phyloP scores from a whole-genome alignment of 148 eudicot genomes.

The Dysphania ambrosioides region DNA sequence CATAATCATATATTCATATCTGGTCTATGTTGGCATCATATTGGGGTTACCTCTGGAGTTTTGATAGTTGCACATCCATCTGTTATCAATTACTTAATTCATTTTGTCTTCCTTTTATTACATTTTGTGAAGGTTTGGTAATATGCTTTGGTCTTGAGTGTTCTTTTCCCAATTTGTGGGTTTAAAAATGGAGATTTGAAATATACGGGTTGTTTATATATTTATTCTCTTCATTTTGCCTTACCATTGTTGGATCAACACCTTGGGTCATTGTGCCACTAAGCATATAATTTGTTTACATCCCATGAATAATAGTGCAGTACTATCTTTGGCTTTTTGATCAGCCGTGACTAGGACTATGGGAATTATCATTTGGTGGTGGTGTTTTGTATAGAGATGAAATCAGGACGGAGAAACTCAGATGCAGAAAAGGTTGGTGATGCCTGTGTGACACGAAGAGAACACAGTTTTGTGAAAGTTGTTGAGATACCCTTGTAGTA shows the following conservation, averaged over 20 bases:
- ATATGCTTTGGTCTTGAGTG: slow-evolving; percentile 14
- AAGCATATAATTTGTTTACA: neutral
- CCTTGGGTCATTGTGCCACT: neutral
- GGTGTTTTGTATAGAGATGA: too few relatives aligned
- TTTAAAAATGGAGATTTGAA: slow-evolving; percentile 6
- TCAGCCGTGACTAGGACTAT: neutral
- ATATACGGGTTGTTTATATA: slow-evolving; percentile 26
- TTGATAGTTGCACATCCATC: slow-evolving; percentile 27
- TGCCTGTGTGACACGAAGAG: too few relatives aligned
- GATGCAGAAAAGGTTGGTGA: too few relatives aligned
- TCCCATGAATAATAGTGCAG: too few relatives aligned
- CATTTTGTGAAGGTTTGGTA: slow-evolving; percentile 9
- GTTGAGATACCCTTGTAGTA: too few relatives aligned
- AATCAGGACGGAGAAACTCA: too few relatives aligned
- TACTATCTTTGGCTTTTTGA: neutral
- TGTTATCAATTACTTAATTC: slow-evolving; percentile 31
- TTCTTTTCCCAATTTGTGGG: slow-evolving; percentile 10
- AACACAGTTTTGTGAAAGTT: too few relatives aligned
- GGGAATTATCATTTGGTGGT: too few relatives aligned
- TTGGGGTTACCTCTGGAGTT: slow-evolving; percentile 15
- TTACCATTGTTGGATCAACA: neutral
- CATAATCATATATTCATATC: slow-evolving; percentile 4
- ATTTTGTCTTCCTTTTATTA: slow-evolving; percentile 13
- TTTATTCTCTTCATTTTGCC: neutral
- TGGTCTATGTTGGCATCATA: slow-evolving; percentile 9